Evolutionary conservation across 208 protist genomes (phyloP).

Genomic region (Leptomonas pyrrhocoris): DNA sequence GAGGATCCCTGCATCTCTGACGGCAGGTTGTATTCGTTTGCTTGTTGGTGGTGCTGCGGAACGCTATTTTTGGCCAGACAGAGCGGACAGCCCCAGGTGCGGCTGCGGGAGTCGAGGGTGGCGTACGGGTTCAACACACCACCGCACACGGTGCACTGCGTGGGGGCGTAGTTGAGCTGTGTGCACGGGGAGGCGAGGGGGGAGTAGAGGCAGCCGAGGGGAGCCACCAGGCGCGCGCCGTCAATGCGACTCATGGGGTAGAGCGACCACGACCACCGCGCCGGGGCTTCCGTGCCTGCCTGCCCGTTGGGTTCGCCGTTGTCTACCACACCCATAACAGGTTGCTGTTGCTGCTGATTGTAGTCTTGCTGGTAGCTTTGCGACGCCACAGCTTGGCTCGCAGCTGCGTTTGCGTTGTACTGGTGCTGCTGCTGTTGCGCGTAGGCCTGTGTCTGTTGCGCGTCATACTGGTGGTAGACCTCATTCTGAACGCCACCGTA

Average conservation of each 20-base stretch:
- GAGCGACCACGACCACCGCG: conserved; percentile 95
- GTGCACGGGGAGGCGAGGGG: conserved; percentile 91
- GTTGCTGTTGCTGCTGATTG: conserved; percentile 31
- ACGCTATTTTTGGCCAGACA: conserved; percentile 95
- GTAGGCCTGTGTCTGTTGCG: conserved; percentile 15
- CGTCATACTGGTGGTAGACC: conserved; percentile 33
- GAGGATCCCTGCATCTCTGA: conserved; percentile 32
- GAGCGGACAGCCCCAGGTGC: conserved; percentile 95
- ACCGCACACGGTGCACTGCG: conserved; percentile 92
- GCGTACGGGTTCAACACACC: conserved; percentile 96
- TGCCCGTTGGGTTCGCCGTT: conserved; percentile 16
- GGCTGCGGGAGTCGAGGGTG: conserved; percentile 59
- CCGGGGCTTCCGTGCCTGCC: conserved; percentile 21
- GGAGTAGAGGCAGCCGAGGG: conserved; percentile 96
- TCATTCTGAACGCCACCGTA: conserved; percentile 26
- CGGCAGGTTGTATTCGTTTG: conserved; percentile 77
- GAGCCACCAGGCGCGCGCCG: conserved; percentile 94
- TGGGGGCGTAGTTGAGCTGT: conserved; percentile 93
- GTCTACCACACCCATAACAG: conserved; percentile 29
- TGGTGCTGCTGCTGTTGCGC: conserved; percentile 27
- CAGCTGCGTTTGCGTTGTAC: conserved; percentile 25
- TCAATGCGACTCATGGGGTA: conserved; percentile 96
- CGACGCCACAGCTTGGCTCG: conserved; percentile 4
- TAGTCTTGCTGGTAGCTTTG: conserved; percentile 19
- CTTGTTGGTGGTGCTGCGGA: conserved; percentile 94